Evolutionary conservation across 257 asterid genomes (phyloP), one percentile per base, ranked within the genome.

Genomic region (Leonotis leonurus): DNA sequence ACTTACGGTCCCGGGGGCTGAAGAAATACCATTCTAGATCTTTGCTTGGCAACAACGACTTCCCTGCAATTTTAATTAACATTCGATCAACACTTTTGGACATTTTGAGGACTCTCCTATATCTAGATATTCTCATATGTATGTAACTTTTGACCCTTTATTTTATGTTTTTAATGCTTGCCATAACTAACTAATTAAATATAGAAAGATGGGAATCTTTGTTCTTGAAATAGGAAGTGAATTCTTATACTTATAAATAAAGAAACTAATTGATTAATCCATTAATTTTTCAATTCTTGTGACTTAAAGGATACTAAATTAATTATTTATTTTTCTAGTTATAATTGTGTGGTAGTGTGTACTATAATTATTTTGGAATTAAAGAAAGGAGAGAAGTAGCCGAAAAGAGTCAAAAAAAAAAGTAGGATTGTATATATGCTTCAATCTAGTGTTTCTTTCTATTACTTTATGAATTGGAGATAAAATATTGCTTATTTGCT

Each of bases 11-110:
- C 51, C 97, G 75, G 10, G 97, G 97, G 69, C 99, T 85, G 44
- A 89, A 93, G 78, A 89, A 93, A 68, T 89, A 93, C 99, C 99
- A 93, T 54, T 93, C 99, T 4, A 93, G 82, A 76, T 93, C 99
- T 78, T 93, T 93, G 87, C 99, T 93, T 49, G 99, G 97, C 69
- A 93, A 66, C 32, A 93, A 56, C 4, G 99, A 93, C 59, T 93
- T 93, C 45, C 95, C 99, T 93, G 82, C 16, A 43, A 43, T 43
- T n/a, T n/a, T n/a, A n/a, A n/a, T n/a, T n/a, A n/a, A n/a, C n/a
- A n/a, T n/a, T n/a, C n/a, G n/a, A n/a, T n/a, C n/a, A n/a, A n/a
- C n/a, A n/a, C n/a, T 14, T 4, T 4, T 40, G 46, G 46, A n/a
- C 46, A 40, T 40, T 40, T 40, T 40, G 46, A 40, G 46, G 46